These are phyloP conservation scores for Exophiala sp. DNA, from an alignment of 2,329 filamentous ascomycete species.

Conservation along the genomic window DNA sequence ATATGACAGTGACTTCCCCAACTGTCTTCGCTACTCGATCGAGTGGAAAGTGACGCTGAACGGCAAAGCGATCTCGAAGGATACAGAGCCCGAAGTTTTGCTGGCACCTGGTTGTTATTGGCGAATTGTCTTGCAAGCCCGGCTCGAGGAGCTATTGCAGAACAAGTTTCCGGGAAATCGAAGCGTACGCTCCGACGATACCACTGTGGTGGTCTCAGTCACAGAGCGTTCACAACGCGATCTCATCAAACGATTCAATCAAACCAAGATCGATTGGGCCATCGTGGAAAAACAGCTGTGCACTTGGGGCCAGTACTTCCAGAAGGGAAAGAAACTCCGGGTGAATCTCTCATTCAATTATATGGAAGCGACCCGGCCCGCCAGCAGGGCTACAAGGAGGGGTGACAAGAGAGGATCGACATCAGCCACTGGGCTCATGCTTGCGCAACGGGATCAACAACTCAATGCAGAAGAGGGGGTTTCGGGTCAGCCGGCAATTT, in stretches of 20 bases:
- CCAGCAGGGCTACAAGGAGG: background rate
- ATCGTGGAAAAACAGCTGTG: constrained; percentile 3
- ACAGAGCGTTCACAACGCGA: constrained; percentile 6
- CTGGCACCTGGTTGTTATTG: constrained; percentile 2
- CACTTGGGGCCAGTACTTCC: constrained; percentile 8
- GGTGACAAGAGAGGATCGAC: constrained; percentile 1
- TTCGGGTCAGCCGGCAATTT: constrained; percentile 30
- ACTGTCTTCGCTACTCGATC: constrained; percentile 9
- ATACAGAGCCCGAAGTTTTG: constrained; percentile 4
- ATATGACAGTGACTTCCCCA: background rate
- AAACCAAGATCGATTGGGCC: constrained; percentile 4
- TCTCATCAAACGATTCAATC: constrained; percentile 4
- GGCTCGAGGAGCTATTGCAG: constrained; percentile 6
- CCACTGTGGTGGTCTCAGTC: constrained; percentile 4
- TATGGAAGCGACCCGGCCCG: background rate
- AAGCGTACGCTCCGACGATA: constrained; percentile 7
- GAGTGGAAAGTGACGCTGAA: constrained; percentile 11
- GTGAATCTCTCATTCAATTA: constrained; percentile 9
- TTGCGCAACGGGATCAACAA: constrained; percentile 27
- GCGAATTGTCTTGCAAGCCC: constrained; percentile 1
- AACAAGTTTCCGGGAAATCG: constrained; percentile 2
- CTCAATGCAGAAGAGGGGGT: constrained; percentile 28
- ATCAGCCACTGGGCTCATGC: constrained; percentile 27
- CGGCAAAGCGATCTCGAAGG: constrained; percentile 4
- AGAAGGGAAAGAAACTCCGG: constrained; percentile 6